Evolutionary conservation across 441 rosid species (phyloP).

Genomic region (Populus tomentosa): DNA sequence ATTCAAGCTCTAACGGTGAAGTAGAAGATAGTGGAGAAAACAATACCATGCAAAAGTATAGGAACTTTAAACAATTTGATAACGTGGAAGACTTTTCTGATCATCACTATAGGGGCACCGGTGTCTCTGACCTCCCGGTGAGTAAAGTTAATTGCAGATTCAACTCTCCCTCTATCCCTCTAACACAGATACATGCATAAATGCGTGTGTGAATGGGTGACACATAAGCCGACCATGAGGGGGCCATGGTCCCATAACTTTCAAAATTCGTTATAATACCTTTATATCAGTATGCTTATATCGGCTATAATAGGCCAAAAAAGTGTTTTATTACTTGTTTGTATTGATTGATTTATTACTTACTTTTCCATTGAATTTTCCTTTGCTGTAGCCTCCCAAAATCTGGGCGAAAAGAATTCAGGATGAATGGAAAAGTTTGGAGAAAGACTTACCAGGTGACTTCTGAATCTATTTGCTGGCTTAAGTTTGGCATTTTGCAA

Average conservation of each 20-base stretch:
- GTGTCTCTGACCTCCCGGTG: constrained; percentile 32
- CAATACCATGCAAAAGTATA: constrained; percentile 14
- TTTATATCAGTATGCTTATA: background rate
- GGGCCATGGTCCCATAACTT: background rate
- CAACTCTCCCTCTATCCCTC: background rate
- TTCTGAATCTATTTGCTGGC: background rate
- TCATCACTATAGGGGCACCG: constrained; percentile 37
- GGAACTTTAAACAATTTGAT: constrained; percentile 43
- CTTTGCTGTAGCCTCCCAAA: constrained; percentile 31
- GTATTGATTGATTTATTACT: background rate
- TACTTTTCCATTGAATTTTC: background rate
- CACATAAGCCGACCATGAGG: background rate
- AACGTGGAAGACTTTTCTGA: constrained; percentile 52
- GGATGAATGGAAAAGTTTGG: constrained; percentile 56
- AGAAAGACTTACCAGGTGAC: constrained; percentile 49
- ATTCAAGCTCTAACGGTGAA: constrained; percentile 21
- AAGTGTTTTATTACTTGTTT: background rate
- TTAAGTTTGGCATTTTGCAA: background rate
- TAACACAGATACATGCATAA: background rate
- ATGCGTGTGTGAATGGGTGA: background rate
- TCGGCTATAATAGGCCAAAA: background rate
- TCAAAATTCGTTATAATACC: background rate
- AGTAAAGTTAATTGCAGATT: constrained; percentile 2
- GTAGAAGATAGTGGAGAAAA: constrained; percentile 22
- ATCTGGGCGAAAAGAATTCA: constrained; percentile 52